Evolutionary conservation across 148 eudicot species (phyloP).

Genomic region (Pouteria glomerata): DNA sequence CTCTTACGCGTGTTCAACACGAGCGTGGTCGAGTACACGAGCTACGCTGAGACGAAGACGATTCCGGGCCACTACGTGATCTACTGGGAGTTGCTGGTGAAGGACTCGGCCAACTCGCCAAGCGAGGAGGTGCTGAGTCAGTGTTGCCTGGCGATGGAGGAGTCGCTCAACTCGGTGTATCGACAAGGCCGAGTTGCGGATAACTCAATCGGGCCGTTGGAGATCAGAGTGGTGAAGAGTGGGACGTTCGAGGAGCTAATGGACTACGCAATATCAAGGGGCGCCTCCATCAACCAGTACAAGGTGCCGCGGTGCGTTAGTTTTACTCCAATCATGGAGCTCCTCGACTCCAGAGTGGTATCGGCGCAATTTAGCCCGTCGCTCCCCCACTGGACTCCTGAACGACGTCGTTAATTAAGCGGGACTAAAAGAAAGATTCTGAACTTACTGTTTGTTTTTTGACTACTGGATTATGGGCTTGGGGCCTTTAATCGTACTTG

Average conservation of each 20-base stretch:
- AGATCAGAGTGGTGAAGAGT: neutral
- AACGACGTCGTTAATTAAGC: neutral
- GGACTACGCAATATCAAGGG: neutral
- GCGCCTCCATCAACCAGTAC: too few relatives aligned
- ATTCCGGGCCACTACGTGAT: slow-evolving; percentile 33
- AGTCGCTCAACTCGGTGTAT: neutral
- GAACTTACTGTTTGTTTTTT: too few relatives aligned
- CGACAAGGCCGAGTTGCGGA: neutral
- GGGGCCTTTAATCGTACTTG: too few relatives aligned
- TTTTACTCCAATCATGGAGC: neutral
- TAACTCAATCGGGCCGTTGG: too few relatives aligned
- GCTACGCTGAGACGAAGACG: slow-evolving; percentile 26
- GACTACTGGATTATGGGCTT: too few relatives aligned
- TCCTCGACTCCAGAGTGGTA: too few relatives aligned
- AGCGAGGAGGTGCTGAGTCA: neutral
- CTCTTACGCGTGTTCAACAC: slow-evolving; percentile 9
- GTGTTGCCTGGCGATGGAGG: slow-evolving; percentile 6
- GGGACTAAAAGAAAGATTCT: too few relatives aligned
- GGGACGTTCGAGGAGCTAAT: too few relatives aligned
- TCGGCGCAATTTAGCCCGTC: neutral
- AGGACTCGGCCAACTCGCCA: neutral
- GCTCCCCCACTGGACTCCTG: neutral
- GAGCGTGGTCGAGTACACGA: slow-evolving; percentile 28
- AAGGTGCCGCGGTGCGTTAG: neutral
- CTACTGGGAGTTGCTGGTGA: slow-evolving; percentile 16